phyloP scores from a whole-genome alignment of 208 protist genomes.

The Strigomonas culicis region DNA sequence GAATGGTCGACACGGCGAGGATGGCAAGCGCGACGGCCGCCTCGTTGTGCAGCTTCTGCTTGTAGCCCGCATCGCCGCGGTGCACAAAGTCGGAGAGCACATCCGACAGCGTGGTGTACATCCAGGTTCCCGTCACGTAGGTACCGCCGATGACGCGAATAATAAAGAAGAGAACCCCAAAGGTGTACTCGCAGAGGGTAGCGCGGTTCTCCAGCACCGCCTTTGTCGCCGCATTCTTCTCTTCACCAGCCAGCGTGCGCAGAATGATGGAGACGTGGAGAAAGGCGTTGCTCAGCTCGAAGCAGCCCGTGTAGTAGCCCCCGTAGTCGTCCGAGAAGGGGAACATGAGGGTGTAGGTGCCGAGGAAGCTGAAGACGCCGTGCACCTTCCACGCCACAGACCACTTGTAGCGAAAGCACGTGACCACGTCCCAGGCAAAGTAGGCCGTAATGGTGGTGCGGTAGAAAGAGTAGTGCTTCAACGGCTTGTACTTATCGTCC shows the following conservation, averaged over 20 bases:
- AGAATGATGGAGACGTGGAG: conserved; percentile 58
- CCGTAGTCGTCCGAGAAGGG: conserved; percentile 71
- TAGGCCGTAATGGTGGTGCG: conserved; percentile 66
- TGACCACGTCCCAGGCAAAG: conserved; percentile 79
- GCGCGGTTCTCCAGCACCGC: conserved; percentile 13
- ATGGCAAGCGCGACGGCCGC: conserved; percentile 43
- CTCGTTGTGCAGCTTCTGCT: conserved; percentile 50
- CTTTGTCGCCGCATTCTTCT: background rate
- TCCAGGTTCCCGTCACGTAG: conserved; percentile 44
- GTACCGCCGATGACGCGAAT: conserved; percentile 71
- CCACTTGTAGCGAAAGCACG: conserved; percentile 77
- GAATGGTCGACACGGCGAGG: conserved; percentile 38
- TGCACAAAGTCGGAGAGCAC: conserved; percentile 27
- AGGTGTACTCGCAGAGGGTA: conserved; percentile 44
- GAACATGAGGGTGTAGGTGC: conserved; percentile 65
- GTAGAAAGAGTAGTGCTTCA: conserved; percentile 64
- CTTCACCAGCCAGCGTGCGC: conserved; percentile 24
- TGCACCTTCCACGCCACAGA: conserved; percentile 69
- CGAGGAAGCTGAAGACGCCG: conserved; percentile 60
- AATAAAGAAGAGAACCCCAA: conserved; percentile 56
- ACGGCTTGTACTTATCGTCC: conserved; percentile 39
- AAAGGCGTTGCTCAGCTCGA: conserved; percentile 76
- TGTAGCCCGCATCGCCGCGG: conserved; percentile 23
- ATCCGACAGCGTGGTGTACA: conserved; percentile 23
- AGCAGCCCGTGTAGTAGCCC: conserved; percentile 83